Evolutionary conservation across 345 rosid species (phyloP).

Genomic region (Eucalyptus sp.): DNA sequence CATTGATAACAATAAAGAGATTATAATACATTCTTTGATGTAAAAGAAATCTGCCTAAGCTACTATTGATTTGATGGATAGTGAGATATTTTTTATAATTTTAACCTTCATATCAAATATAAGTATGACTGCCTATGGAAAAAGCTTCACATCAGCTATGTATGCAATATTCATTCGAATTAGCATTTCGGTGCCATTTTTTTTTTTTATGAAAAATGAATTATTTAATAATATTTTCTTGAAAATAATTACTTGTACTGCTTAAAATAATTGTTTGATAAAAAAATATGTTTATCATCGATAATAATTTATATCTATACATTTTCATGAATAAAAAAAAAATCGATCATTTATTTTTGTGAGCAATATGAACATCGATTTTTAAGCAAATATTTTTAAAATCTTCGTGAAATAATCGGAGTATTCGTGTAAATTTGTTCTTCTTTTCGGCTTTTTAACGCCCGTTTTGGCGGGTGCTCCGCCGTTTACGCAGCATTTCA

Average conservation of each 20-base stretch:
- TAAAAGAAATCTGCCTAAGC: neutral
- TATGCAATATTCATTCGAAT: neutral
- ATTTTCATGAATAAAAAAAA: neutral
- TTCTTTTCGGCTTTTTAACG: neutral
- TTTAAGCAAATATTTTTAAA: too few relatives aligned
- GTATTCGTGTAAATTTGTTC: neutral
- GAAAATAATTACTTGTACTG: fast-evolving
- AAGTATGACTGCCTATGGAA: neutral
- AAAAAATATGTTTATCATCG: neutral
- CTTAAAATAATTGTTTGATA: neutral
- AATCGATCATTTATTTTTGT: fast-evolving
- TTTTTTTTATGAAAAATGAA: fast-evolving
- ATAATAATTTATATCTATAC: neutral
- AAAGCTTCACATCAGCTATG: neutral
- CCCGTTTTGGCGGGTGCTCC: neutral
- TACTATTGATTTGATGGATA: neutral
- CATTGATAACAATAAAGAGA: neutral
- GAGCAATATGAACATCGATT: too few relatives aligned
- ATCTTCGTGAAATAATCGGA: too few relatives aligned
- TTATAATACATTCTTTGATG: neutral
- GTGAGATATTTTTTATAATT: neutral
- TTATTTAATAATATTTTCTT: neutral
- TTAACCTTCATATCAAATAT: neutral
- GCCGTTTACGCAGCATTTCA: neutral
- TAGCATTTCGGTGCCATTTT: fast-evolving